Percentiles rank a stretch among this genome's conserved stretches.
Conservation (phyloP, 2,329 filamentous ascomycete genomes). For the Aspergillus pseudoglaucus region DNA sequence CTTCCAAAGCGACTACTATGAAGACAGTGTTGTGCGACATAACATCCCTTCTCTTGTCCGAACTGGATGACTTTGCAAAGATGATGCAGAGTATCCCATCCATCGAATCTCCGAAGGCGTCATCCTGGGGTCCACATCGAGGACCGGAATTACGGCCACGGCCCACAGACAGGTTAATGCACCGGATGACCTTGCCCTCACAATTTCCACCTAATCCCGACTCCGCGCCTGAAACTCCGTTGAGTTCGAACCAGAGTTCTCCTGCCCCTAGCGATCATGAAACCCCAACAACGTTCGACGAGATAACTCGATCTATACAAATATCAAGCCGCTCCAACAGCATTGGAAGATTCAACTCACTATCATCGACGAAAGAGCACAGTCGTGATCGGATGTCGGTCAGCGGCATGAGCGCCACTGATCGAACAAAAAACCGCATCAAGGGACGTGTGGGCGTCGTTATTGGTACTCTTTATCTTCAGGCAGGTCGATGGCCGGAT, state of each 20-base stretch:
- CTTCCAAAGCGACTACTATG: constrained; percentile 70
- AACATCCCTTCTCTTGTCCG: constrained; percentile 65
- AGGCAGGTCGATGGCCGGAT: constrained; percentile 84
- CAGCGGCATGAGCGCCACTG: constrained; percentile 68
- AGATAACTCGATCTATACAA: constrained; percentile 42
- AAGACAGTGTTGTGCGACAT: constrained; percentile 76
- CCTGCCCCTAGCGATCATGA: constrained; percentile 33
- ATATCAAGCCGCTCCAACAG: constrained; percentile 33
- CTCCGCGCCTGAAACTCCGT: constrained; percentile 29
- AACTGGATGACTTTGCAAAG: constrained; percentile 68
- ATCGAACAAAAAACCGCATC: constrained; percentile 72
- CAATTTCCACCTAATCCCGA: constrained; percentile 44
- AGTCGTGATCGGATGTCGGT: constrained; percentile 57
- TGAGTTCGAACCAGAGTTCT: constrained; percentile 30
- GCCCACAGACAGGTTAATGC: constrained; percentile 52
- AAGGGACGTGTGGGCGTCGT: constrained; percentile 73
- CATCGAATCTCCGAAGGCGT: constrained; percentile 65
- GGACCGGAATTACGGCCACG: constrained; percentile 41
- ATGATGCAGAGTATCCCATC: constrained; percentile 66
- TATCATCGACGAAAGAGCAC: constrained; percentile 44
- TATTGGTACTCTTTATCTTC: constrained; percentile 77
- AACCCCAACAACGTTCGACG: constrained; percentile 50
- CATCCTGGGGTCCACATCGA: constrained; percentile 44
- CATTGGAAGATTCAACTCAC: constrained; percentile 29
- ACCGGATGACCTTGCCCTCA: constrained; percentile 76